These are phyloP conservation scores for Hymenoscyphus repandus DNA, from an alignment of 2,329 filamentous ascomycete species.

Conservation along the genomic window DNA sequence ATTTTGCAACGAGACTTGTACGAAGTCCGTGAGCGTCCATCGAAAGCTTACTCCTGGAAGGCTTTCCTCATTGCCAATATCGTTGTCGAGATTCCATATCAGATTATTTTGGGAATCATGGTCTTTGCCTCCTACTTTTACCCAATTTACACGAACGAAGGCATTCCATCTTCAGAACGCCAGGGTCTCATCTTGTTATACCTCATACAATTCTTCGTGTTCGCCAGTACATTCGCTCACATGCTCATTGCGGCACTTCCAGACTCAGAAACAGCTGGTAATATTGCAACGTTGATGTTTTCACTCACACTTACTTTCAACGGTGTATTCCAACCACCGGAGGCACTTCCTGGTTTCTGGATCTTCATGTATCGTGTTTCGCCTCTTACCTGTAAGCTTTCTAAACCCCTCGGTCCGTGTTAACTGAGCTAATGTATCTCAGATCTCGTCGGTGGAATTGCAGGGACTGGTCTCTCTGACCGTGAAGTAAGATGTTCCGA, in stretches of 20 bases:
- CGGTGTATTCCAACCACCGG: conserved; percentile 31
- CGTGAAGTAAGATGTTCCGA: conserved; percentile 58
- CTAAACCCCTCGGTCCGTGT: not conserved
- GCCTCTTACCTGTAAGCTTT: conserved; percentile 30
- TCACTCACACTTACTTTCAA: conserved; percentile 70
- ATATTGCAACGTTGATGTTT: conserved; percentile 73
- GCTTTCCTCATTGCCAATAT: conserved; percentile 43
- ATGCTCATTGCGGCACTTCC: conserved; percentile 74
- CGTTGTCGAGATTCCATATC: conserved; percentile 80
- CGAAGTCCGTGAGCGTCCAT: conserved; percentile 41
- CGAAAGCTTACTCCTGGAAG: conserved; percentile 33
- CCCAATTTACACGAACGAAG: conserved; percentile 62
- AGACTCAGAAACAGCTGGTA: conserved; percentile 70
- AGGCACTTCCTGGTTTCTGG: conserved; percentile 62
- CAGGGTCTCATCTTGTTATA: conserved; percentile 68
- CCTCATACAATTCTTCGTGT: conserved; percentile 70
- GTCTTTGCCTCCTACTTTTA: conserved; percentile 84
- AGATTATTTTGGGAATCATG: conserved; percentile 66
- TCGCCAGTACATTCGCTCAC: conserved; percentile 77
- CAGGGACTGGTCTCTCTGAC: conserved; percentile 65
- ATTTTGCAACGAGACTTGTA: conserved; percentile 64
- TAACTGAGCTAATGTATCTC: conserved; percentile 46
- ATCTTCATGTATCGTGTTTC: conserved; percentile 81
- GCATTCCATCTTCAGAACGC: conserved; percentile 24
- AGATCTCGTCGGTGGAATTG: conserved; percentile 67